Evolutionary conservation across 768 basidiomycete genomes (phyloP).

Genomic region (Melanogaster broomeanus): DNA sequence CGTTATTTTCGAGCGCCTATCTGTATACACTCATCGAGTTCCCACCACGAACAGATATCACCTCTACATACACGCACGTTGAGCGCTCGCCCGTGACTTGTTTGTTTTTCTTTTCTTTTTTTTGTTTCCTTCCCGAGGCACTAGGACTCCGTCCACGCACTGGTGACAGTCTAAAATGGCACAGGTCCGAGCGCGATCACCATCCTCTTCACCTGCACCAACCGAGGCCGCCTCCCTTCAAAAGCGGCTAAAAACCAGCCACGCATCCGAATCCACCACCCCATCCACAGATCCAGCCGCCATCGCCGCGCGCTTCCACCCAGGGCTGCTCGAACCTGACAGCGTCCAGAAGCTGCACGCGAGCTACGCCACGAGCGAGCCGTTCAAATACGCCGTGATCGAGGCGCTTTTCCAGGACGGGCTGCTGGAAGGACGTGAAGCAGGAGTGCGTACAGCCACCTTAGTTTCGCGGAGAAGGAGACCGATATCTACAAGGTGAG

Average conservation of each 20-base stretch:
- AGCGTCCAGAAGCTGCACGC: conserved; percentile 56
- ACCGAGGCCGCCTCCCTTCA: conserved; percentile 21
- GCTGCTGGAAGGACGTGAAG: conserved; percentile 75
- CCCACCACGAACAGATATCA: no score
- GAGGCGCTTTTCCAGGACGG: conserved; percentile 84
- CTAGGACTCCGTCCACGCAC: no score
- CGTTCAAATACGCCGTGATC: conserved; percentile 83
- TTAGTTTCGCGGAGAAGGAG: conserved; percentile 90
- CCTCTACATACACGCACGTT: no score
- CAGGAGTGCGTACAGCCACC: conserved; percentile 79
- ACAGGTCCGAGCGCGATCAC: conserved; percentile 48
- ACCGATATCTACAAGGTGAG: conserved; percentile 96
- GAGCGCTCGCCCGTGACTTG: no score
- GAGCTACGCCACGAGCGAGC: conserved; percentile 58
- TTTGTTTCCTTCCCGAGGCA: no score
- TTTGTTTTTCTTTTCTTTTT: no score
- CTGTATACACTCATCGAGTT: no score
- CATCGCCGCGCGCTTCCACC: conserved; percentile 23
- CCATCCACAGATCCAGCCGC: conserved; percentile 11
- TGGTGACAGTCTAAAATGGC: conserved; percentile 33
- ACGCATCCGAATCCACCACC: conserved; percentile 22
- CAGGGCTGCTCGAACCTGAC: conserved; percentile 56
- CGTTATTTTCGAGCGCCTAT: no score
- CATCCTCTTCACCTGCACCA: conserved; percentile 35
- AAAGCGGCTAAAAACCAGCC: conserved; percentile 42